These are phyloP conservation scores for Wickerhamomyces sydowiorum DNA, from an alignment of 805 yeast genomes.

Conservation along the genomic window DNA sequence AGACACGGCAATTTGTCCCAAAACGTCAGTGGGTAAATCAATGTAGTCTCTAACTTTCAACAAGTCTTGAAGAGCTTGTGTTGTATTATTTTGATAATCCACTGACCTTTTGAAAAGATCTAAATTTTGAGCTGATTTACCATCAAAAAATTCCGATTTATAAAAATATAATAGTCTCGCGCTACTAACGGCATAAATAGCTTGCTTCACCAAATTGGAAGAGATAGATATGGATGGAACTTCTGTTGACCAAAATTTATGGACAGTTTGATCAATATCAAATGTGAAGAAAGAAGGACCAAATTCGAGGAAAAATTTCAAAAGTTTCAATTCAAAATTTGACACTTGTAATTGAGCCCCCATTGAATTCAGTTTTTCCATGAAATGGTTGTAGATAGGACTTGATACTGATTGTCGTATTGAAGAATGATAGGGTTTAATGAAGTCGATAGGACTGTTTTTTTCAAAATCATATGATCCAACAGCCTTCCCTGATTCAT, in stretches of 20 bases:
- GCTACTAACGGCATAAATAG: background rate
- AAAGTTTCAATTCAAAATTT: background rate
- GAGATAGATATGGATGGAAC: background rate
- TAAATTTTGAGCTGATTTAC: no score
- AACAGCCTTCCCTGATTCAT: no score
- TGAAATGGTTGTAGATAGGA: no score
- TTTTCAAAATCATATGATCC: no score
- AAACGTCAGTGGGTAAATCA: background rate
- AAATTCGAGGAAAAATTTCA: background rate
- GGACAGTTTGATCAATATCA: background rate
- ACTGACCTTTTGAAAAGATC: background rate
- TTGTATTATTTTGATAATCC: background rate
- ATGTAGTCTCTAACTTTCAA: background rate
- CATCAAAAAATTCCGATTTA: no score
- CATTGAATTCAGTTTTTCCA: background rate
- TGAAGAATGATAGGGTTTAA: no score
- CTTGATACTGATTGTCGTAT: no score
- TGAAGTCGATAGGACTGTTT: no score
- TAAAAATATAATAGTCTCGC: background rate
- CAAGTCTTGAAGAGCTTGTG: background rate
- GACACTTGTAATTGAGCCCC: background rate
- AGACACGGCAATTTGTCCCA: background rate
- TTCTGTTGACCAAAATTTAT: background rate
- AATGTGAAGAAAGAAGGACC: background rate
- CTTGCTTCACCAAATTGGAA: background rate